Evolutionary conservation across 495 filamentous ascomycete genomes (phyloP).

Genomic region (Trichoderma orchidacearum): DNA sequence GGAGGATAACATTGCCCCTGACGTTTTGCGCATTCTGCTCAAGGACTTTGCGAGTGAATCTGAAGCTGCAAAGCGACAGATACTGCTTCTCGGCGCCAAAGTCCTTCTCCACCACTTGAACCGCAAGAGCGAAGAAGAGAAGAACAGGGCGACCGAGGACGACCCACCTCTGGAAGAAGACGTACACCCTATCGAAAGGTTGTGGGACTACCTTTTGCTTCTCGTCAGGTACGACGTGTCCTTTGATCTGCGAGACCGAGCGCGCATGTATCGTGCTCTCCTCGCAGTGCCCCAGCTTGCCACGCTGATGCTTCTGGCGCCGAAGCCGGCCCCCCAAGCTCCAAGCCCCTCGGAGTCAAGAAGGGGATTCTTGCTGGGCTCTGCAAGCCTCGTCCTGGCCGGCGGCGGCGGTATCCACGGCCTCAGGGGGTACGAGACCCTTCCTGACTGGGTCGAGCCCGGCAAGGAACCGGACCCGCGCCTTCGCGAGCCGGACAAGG

Average conservation of each 20-base stretch:
- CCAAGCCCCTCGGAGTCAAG: conserved; percentile 73
- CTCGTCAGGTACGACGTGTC: conserved; percentile 85
- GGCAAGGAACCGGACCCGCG: conserved; percentile 67
- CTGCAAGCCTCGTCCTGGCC: conserved; percentile 71
- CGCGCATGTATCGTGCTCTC: conserved; percentile 74
- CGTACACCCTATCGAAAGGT: conserved; percentile 52
- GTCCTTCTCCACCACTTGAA: conserved; percentile 87
- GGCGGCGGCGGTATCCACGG: conserved; percentile 57
- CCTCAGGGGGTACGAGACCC: conserved; percentile 56
- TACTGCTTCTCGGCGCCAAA: conserved; percentile 83
- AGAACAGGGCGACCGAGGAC: conserved; percentile 8
- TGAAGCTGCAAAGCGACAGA: conserved; percentile 78
- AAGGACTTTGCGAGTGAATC: conserved; percentile 74
- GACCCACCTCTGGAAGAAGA: conserved; percentile 27
- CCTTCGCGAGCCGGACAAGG: conserved; percentile 42
- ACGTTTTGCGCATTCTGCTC: conserved; percentile 80
- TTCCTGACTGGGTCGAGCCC: conserved; percentile 73
- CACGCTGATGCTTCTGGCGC: conserved; percentile 77
- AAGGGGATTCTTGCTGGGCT: conserved; percentile 64
- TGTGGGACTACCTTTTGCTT: conserved; percentile 76
- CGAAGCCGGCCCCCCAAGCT: conserved; percentile 81
- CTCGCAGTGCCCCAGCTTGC: conserved; percentile 74
- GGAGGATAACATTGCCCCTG: conserved; percentile 77
- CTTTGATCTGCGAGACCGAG: conserved; percentile 86
- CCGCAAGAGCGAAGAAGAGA: conserved; percentile 27